Evolutionary conservation across 2,329 filamentous ascomycete genomes (phyloP).

Genomic region (Nemania serpens): DNA sequence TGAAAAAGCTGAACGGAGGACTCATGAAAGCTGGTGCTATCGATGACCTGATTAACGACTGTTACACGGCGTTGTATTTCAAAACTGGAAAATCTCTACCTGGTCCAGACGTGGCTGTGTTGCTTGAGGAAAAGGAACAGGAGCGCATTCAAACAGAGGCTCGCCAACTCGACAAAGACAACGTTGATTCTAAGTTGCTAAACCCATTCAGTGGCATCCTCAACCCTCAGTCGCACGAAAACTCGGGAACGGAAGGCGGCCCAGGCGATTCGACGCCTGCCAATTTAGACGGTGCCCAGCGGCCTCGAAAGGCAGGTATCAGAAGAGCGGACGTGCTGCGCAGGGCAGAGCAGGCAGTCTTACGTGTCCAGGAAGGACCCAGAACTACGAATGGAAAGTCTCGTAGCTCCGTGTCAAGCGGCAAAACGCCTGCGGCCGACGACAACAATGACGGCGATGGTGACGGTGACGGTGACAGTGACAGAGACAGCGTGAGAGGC

Average conservation of each 20-base stretch:
- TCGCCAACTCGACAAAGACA: slow-evolving; percentile 41
- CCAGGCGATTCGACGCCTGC: slow-evolving; percentile 43
- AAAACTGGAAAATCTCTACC: slow-evolving; percentile 66
- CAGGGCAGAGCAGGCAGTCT: slow-evolving; percentile 63
- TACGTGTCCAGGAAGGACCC: slow-evolving; percentile 54
- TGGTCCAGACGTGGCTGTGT: slow-evolving; percentile 51
- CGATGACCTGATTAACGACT: slow-evolving; percentile 92
- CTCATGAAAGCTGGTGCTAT: slow-evolving; percentile 85
- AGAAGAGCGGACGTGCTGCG: slow-evolving; percentile 63
- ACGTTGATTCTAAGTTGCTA: slow-evolving; percentile 42
- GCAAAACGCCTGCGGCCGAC: slow-evolving; percentile 48
- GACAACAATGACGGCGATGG: slow-evolving; percentile 34
- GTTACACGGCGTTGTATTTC: slow-evolving; percentile 78
- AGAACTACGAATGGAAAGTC: slow-evolving; percentile 53
- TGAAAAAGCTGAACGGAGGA: slow-evolving; percentile 78
- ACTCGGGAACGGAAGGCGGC: slow-evolving; percentile 41
- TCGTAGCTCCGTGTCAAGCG: slow-evolving; percentile 57
- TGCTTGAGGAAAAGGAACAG: slow-evolving; percentile 51
- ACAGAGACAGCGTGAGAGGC: slow-evolving; percentile 44
- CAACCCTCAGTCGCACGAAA: slow-evolving; percentile 49
- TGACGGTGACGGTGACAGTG: slow-evolving; percentile 32
- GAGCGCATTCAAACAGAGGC: slow-evolving; percentile 45
- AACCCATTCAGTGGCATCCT: slow-evolving; percentile 50
- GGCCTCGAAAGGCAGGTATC: slow-evolving; percentile 52
- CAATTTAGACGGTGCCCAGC: slow-evolving; percentile 46